Base-by-base conservation (phyloP, 352 stramenopile species). In the Pythium scleroteichum region DNA sequence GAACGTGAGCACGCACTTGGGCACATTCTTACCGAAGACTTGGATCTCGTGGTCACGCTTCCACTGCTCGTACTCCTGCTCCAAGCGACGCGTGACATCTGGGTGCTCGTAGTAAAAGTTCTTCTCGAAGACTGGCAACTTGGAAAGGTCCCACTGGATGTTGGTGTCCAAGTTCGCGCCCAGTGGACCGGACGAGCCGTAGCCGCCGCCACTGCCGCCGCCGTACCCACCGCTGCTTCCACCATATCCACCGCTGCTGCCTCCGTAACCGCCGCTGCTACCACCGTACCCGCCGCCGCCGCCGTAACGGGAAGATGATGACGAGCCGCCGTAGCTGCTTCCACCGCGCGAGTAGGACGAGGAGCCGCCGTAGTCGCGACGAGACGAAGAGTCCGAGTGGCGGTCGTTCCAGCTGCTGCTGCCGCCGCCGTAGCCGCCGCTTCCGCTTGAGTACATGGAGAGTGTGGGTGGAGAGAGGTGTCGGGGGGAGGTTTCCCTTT, bases 71-170 rank as follows among this genome's bases (percentile, higher is more conserved):
- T 96, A 93, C 47, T 99, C 96, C 10, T 86, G 57, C 20, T 97
- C 87, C 23, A 87, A 79, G 52, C 97, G 85, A n/a, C 79, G 81
- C 5, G 88, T 89, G 22, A 99, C 97, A 62, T 98, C 94, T 17
- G 97, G 97, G 79, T 99, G 98, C 76, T 99, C 90, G 61, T 96
- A 93, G 91, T 99, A 99, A 66, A 99, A 99, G 71, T 99, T 98
- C 76, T 99, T 99, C 73, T 99, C 96, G 66, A 99, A 99, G 19
- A 94, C 82, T 1, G 96, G 93, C 10, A 99, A 79, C 66, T 97
- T 87, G 23, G 88, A 78, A 44, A 98, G 62, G 59, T 98, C 87
- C 85, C 98, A 99, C 66, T 99, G 85, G 78, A 99, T 99, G 54
- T 96, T 87, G 9, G 78, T 83, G 54, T 88, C 75, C 42, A 99